Base-by-base conservation (phyloP, 2,329 filamentous ascomycete species). In the Alternaria angustiovoidea region DNA sequence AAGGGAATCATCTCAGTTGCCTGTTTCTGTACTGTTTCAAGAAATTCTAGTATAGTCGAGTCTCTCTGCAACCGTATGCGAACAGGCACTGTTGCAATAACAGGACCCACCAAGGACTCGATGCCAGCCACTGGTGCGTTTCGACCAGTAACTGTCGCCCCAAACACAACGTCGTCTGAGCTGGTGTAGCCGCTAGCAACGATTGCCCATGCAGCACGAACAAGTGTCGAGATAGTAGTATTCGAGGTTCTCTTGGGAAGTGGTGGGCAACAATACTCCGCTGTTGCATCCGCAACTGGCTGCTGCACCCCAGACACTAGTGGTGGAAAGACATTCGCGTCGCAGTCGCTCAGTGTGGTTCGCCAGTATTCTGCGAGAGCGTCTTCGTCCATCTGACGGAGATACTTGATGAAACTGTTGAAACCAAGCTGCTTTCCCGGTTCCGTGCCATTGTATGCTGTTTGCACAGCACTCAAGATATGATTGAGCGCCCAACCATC, bases 31-130 rank as follows among this genome's bases (percentile, higher is more conserved):
- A 72, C 47, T 1, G 22, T 18, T 1, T 26, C 3, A 1, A 73
- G 52, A 26, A 69, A 61, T 0, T 62, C 30, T 0, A 38, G 43
- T 1, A 76, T 59, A 30, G 28, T 30, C 7, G 28, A 9, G 3
- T 30, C 5, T 61, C 65, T 2, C 38, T 22, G 1, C 28, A 36
- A 1, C 36, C 22, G 39, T 4, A 78, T 32, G 0, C 71, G 69
- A 2, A 79, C 63, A 0, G 78, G 78, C 0, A 79, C 68, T 0
- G 78, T 79, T 3, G 76, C 79, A 26, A 83, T 80, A 1, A 80
- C 75, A 1, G 81, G 81, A 0, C 80, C 81, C 24, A 81, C 66
- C 0, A 81, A 67, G 4, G 67, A 66, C 11, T 57, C 54, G 2
- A 57, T 44, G 4, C 38, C 46, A 20, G 36, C 7, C 5, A 57